Evolutionary conservation across 192 early-diverging fungal genomes (phyloP), one percentile per base, ranked within the genome.

Genomic region (Endogone sp.): DNA sequence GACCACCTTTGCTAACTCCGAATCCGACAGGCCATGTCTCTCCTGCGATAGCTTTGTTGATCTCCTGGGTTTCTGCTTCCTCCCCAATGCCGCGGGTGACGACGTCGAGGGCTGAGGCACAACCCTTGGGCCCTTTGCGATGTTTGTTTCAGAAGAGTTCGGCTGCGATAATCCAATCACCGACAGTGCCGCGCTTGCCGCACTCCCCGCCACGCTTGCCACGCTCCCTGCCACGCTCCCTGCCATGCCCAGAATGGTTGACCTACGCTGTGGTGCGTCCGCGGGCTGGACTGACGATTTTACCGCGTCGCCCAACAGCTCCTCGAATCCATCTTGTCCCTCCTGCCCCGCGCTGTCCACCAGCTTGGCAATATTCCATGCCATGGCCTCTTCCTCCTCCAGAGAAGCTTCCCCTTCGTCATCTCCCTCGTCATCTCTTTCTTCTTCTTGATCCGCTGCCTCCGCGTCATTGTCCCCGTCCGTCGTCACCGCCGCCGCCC

Each of bases 151-250:
- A 6, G 37, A 49, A 11, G 37, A 49, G 16, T 49, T 49, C 37
- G 37, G 16, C 9, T 49, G 59, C 2, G 56, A 59, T 2, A 67
- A 20, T 3, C 67, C 57, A 30, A 69, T 60, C 3, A 60, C 67
- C 26, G 56, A 60, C 57, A 69, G 59, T 0, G 67, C 67, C 8
- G 67, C 67, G 2, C 57, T 69, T n/a, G 67, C 67, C 16, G 60
- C 67, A 9, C 32, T 69, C 29, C 67, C 67, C 16, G 67, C 67
- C 59, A 69, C 60, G 4, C 32, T n/a, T n/a, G n/a, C 67, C 16
- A 69, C 67, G 21, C 32, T 69, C 29, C 67, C 67, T 16, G 67
- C 67, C 16, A 69, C 67, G 21, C 32, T 69, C 29, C 67, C 67
- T 16, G 67, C 67, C 59, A 69, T 69, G 4, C 32, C 32, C 1